Evolutionary conservation across 495 filamentous ascomycete genomes (phyloP), one percentile per base, ranked within the genome.

Genomic region (Cladorrhinum samala): DNA sequence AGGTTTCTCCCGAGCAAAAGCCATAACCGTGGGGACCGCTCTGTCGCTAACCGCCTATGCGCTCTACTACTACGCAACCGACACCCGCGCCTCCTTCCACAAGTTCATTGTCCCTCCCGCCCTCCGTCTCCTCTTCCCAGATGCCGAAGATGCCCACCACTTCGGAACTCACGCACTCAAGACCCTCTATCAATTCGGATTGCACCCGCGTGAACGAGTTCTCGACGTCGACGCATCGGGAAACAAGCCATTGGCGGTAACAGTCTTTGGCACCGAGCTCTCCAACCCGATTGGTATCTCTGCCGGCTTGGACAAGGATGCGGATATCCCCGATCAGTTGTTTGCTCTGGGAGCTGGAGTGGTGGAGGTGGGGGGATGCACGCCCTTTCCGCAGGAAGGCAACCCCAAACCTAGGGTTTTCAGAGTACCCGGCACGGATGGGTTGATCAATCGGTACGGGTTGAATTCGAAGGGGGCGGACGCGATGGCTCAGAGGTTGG

Each of bases 361-460:
- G 42, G 86, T 98, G 30, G 93, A 97, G 65, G 84, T 98, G 4
- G 94, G 93, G 50, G 94, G 92, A 20, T 85, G 85, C 38, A 96
- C 93, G 4, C 89, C 91, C 0, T 68, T 79, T 3, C 87, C 91
- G 0, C 94, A 98, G 63, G 79, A 79, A 6, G 93, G 93, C 5
- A 97, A 97, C 67, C 82, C 84, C 0, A 84, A 82, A 52, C 91
- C 93, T 1, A 81, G 93, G 36, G 89, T 98, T 9, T 98, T 92
- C 69, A 83, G 93, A 9, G 57, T 98, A 0, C 83, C 86, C 1
- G 84, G 80, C 3, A 81, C 95, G 49, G 83, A 91, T 40, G 89
- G 84, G 9, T 75, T 98, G 65, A 87, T 98, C 69, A 98, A 98
- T 67, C 85, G 94, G 7, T 97, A 96, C 68, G 94, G 93, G 0